Conservation (phyloP, 2,329 filamentous ascomycete species). For the Beauveria medogensis region DNA sequence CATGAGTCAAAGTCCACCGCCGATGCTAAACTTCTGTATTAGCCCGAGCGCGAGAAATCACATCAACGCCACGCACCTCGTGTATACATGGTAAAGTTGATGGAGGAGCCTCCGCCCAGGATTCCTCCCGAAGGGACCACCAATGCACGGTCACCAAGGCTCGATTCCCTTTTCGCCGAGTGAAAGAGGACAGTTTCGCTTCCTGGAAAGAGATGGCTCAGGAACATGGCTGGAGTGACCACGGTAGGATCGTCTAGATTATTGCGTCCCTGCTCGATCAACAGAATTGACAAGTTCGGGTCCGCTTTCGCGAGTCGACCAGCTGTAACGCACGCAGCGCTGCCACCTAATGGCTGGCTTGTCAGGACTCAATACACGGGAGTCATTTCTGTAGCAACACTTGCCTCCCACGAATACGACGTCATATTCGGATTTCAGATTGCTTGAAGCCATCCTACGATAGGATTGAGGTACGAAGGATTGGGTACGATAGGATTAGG, state of each 20-base stretch:
- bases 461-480: background rate
- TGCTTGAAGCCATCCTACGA: background rate
- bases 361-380: background rate
- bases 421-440: slow-evolving; percentile 14
- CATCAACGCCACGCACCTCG: slow-evolving; percentile 4
- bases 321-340: slow-evolving; percentile 20
- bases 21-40: background rate
- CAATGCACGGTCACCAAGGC: slow-evolving; percentile 18
- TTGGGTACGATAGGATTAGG: too few species aligned
- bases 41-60: background rate
- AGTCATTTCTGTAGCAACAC: background rate
- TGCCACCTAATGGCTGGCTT: slow-evolving; percentile 14
- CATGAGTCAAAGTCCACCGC: slow-evolving; percentile 39
- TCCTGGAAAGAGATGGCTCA: slow-evolving; percentile 15
- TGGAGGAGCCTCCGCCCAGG: slow-evolving; percentile 25
- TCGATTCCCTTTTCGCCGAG: slow-evolving; percentile 16
- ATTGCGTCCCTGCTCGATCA: slow-evolving; percentile 22
- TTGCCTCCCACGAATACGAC: slow-evolving; percentile 18
- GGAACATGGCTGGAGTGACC: slow-evolving; percentile 17
- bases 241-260: slow-evolving; percentile 20
- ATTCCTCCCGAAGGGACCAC: slow-evolving; percentile 20
- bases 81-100: slow-evolving; percentile 26
- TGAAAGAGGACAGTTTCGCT: slow-evolving; percentile 18
- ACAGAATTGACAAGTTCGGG: slow-evolving; percentile 18
- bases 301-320: slow-evolving; percentile 20